Conservation (phyloP, 2,329 filamentous ascomycete genomes). For the Diaporthe helianthi region DNA sequence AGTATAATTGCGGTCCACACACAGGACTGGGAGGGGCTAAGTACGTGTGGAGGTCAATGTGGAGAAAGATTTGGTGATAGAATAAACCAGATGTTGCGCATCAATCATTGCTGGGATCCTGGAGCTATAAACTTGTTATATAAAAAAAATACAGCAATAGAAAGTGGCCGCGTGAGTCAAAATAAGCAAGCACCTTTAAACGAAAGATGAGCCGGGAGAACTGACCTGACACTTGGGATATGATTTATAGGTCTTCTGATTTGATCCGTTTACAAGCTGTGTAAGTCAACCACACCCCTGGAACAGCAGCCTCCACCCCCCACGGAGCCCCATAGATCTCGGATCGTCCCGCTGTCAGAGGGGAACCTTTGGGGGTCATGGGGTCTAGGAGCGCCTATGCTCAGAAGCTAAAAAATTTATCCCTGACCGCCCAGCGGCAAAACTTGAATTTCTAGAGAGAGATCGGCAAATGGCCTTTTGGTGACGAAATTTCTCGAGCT, state of each 20-base stretch:
- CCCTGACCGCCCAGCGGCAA: conserved; percentile 32
- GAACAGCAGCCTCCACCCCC: background rate
- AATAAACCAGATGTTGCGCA: background rate
- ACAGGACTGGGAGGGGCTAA: background rate
- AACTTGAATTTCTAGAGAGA: conserved; percentile 20
- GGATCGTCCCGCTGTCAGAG: conserved; percentile 25
- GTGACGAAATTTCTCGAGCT: conserved; percentile 4
- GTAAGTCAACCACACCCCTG: background rate
- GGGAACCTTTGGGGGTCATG: background rate
- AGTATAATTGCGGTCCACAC: background rate
- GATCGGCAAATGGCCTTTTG: conserved; percentile 4
- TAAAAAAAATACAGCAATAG: background rate
- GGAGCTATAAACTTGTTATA: too few species aligned
- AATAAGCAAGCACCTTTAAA: background rate
- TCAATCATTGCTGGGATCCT: background rate
- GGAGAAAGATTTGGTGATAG: background rate
- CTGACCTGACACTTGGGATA: background rate
- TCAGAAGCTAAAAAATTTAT: background rate
- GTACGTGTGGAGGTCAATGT: background rate
- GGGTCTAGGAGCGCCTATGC: background rate
- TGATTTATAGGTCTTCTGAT: too few species aligned
- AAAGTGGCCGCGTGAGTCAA: background rate
- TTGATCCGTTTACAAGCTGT: background rate
- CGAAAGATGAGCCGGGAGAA: background rate
- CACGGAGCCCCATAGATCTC: conserved; percentile 14